A percentile compares a stretch with the other conserved stretches of the same genome.
These are phyloP conservation scores for Nicotiana benthamiana DNA, from an alignment of 257 asterid genomes.

Conservation along the genomic window DNA sequence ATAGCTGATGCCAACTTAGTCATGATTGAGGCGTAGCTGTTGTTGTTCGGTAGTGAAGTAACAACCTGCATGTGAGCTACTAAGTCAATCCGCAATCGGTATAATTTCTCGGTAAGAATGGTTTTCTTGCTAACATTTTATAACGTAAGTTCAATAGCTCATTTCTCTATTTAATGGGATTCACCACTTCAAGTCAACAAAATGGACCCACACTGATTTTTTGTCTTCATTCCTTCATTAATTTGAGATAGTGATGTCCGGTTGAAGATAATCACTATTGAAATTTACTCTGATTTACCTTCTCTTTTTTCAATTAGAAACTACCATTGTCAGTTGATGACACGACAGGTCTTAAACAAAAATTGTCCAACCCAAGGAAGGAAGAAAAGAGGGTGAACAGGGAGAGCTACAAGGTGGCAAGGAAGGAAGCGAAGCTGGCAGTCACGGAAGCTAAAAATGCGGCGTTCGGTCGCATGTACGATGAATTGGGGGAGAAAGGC, in stretches of 20 bases:
- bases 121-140: background rate
- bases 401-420: no score
- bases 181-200: background rate
- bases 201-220: background rate
- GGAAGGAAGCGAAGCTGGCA: no score
- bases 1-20: no score
- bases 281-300: background rate
- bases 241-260: background rate
- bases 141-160: background rate
- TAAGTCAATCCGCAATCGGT: background rate
- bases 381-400: no score
- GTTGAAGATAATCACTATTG: background rate
- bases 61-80: background rate
- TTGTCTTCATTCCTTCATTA: background rate
- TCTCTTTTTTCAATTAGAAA: background rate
- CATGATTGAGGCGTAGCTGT: background rate
- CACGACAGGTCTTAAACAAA: background rate
- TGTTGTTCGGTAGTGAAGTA: background rate
- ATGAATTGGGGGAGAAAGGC: no score
- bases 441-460: no score
- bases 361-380: background rate
- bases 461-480: no score
- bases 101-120: background rate
- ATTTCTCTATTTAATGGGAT: background rate
- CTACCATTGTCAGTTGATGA: background rate